Conservation (phyloP, 1,284 basidiomycete species). For the Hymenochaete sp. region DNA sequence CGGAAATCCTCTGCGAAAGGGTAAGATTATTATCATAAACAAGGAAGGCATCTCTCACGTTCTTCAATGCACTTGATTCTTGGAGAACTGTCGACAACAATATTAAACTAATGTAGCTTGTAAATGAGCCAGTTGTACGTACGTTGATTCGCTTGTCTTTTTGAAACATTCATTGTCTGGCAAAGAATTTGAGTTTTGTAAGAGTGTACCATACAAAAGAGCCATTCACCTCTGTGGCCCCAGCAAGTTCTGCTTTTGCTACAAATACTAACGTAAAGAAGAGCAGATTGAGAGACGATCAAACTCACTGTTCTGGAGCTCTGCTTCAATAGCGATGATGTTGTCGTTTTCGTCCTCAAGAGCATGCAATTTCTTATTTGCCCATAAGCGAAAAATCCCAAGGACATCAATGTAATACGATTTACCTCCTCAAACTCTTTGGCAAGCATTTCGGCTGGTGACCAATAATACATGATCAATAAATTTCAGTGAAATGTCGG, state of each 20-base stretch:
- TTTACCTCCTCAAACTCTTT: constrained; percentile 8
- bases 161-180: background rate
- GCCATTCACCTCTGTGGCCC: constrained; percentile 1
- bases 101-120: background rate
- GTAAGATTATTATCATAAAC: background rate
- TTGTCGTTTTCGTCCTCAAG: constrained; percentile 4
- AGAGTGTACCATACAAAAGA: background rate
- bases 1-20: background rate
- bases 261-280: background rate
- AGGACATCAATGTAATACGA: background rate
- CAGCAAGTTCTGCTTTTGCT: constrained; percentile 6
- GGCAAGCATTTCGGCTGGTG: constrained; percentile 7
- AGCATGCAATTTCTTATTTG: constrained; percentile 1
- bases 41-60: background rate
- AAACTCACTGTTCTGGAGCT: constrained; percentile 4
- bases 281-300: background rate
- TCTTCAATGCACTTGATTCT: background rate
- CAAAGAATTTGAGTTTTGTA: background rate
- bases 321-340: background rate
- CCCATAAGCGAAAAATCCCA: background rate
- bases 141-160: background rate
- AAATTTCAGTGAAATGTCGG: background rate
- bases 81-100: background rate
- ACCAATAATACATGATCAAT: constrained; percentile 3
- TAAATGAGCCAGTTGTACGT: background rate